These are phyloP conservation scores for Leptomonas pyrrhocoris DNA, from an alignment of 208 protist species.

Conservation along the genomic window DNA sequence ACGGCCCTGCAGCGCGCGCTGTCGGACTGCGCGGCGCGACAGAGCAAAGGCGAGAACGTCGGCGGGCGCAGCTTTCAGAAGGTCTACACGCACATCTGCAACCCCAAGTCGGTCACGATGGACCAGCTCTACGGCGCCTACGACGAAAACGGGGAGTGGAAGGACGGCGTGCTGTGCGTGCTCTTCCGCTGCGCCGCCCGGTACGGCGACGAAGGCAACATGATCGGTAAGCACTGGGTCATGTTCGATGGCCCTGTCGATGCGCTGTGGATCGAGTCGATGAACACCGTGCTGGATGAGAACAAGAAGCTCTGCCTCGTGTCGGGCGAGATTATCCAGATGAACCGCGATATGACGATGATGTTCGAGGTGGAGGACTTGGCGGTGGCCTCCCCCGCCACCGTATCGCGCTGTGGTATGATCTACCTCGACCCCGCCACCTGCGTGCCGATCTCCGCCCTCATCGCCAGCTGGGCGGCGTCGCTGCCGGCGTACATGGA, in stretches of 20 bases:
- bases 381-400: slow-evolving; percentile 96
- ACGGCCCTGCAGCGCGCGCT: slow-evolving; percentile 86
- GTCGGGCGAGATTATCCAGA: slow-evolving; percentile 95
- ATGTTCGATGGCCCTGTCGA: slow-evolving; percentile 98
- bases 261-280: slow-evolving; percentile 96
- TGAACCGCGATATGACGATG: slow-evolving; percentile 96
- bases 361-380: slow-evolving; percentile 98
- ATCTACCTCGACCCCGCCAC: slow-evolving; percentile 97
- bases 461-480: slow-evolving; percentile 87
- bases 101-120: slow-evolving; percentile 98
- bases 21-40: slow-evolving; percentile 66
- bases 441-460: slow-evolving; percentile 77
- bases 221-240: slow-evolving; percentile 95
- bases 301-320: slow-evolving; percentile 97
- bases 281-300: slow-evolving; percentile 96
- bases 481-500: slow-evolving; percentile 81
- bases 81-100: slow-evolving; percentile 94
- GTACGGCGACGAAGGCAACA: slow-evolving; percentile 87
- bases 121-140: slow-evolving; percentile 98
- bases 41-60: slow-evolving; percentile 74
- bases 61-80: slow-evolving; percentile 82
- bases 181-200: slow-evolving; percentile 92
- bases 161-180: slow-evolving; percentile 95
- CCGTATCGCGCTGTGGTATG: slow-evolving; percentile 98
- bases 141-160: slow-evolving; percentile 97